These are phyloP conservation scores for Xylariales sp. DNA, from an alignment of 2,329 filamentous ascomycete species.

Conservation along the genomic window DNA sequence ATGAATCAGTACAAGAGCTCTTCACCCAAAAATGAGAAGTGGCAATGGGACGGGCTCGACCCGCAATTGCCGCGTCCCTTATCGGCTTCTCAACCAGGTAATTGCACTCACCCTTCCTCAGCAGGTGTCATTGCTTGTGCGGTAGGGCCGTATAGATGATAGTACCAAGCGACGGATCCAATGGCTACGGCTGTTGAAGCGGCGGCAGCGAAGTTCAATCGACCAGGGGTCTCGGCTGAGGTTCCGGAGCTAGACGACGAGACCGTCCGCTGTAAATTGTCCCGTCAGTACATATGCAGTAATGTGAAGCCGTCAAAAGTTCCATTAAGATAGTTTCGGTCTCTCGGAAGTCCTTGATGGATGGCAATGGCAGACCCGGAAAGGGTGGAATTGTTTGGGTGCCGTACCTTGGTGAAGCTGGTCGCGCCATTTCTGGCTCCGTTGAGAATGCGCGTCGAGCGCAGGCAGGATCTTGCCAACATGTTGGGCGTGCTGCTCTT, in stretches of 20 bases:
- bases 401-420: conserved; percentile 70
- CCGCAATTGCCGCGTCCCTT: not conserved
- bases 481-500: conserved; percentile 59
- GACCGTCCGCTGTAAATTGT: conserved; percentile 45
- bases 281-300: conserved; percentile 32
- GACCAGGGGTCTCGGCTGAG: conserved; percentile 68
- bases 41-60: no score
- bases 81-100: not conserved
- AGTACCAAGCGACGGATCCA: conserved; percentile 94
- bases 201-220: conserved; percentile 79
- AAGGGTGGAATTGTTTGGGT: conserved; percentile 26
- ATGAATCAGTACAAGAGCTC: not conserved
- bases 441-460: conserved; percentile 81
- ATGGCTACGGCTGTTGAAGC: conserved; percentile 82
- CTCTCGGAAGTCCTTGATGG: not conserved
- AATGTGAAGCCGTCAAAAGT: conserved; percentile 1
- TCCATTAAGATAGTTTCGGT: conserved; percentile 11
- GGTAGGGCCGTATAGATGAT: conserved; percentile 87
- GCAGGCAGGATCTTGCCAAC: conserved; percentile 90
- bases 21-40: not conserved
- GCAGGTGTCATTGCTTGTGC: conserved; percentile 85
- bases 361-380: not conserved
- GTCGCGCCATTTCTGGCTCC: conserved; percentile 69
- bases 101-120: conserved; percentile 87
- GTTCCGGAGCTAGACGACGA: conserved; percentile 70